Base-by-base conservation (phyloP, 2,329 filamentous ascomycete species). In the Dactylellina parvicollis region DNA sequence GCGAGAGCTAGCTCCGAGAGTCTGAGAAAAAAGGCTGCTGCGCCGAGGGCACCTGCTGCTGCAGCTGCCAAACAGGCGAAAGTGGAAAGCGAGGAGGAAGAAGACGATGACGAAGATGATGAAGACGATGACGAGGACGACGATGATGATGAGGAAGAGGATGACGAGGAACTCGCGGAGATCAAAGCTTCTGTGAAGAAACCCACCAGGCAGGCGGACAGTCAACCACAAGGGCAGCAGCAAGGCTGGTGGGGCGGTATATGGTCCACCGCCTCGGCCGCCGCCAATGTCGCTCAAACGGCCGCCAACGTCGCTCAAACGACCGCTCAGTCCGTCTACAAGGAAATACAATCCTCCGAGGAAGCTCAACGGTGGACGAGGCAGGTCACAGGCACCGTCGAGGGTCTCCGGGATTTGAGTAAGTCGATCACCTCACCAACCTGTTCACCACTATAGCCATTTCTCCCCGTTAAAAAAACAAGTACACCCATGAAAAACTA, bases 301-400 rank as follows among this genome's bases (percentile, higher is more conserved):
- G 85, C 85, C 32, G 86, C 83, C 24, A 65, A 44, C 1, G 67
- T 34, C 2, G 67, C 67, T 1, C 67, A 72, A 47, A 83, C 79
- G 76, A 89, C 90, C n/a, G 91, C 95, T 49, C 93, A 97, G 82
- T 92, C 90, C 5, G 90, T 93, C 0, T 93, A 96, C 76, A 96
- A 94, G 80, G 92, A 98, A 81, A 93, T 99, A 50, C 92, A 96
- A 80, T 90, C 95, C 80, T 97, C 96, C 78, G 92, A 98, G 79
- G 95, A 99, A 81, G 95, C 94, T 56, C 93, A 94, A 83, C 91
- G 92, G 80, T 99, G 94, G 92, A 92, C 93, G 0, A 91, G 96
- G 59, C 94, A 98, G 80, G 90, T 98, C 62, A 89, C 89, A 79
- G 93, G 92, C 71, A 96, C 96, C 79, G 91, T 96, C 52, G 90